Evolutionary conservation across 371 early-diverging fungal species (phyloP), one percentile per base, ranked within the genome.

Genomic region (Mucor ambiguus): DNA sequence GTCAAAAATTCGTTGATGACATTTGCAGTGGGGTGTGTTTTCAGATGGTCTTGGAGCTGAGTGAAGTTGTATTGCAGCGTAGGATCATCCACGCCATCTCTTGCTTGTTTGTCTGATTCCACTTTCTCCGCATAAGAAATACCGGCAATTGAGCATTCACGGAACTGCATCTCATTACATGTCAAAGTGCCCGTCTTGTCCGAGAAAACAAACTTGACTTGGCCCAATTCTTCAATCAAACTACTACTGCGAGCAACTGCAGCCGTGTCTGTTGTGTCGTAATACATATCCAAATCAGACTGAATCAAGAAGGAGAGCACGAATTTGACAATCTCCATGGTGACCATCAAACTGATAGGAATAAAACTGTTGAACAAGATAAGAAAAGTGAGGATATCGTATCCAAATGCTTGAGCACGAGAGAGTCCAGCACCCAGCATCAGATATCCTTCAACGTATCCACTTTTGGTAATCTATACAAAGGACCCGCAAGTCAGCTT

Each of bases 161-260:
- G 92, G 75, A 98, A 95, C 71, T 92, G 90, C 99, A 98, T 98
- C 65, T 93, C 88, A 76, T 98, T 98, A 71, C 95, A 92, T 4
- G 99, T 98, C 58, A 98, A 77, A 4, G 99, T 98, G 12, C 98
- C 98, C 18, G 98, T 98, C 81, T 94, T 93, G 76, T 93, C 95
- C 20, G 92, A 92, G 63, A 94, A 93, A 12, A 93, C 89, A 70
- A 90, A 94, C 71, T 93, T 89, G 49, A 93, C 76, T 70, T 95
- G 94, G 26, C 98, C 98, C 12, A 98, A 79, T 72, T 98, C 98
- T 78, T 98, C 98, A 30, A 95, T 93, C 59, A 97, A 80, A 60
- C 92, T 92, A 38, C 93, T 92, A 41, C 95, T 97, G 61, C 95
- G 85, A 11, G 93, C 93, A 14, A 92, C 79, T n/a, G 95, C 95